Evolutionary conservation across 2,329 filamentous ascomycete species (phyloP).

Genomic region (Alternaria dauci): DNA sequence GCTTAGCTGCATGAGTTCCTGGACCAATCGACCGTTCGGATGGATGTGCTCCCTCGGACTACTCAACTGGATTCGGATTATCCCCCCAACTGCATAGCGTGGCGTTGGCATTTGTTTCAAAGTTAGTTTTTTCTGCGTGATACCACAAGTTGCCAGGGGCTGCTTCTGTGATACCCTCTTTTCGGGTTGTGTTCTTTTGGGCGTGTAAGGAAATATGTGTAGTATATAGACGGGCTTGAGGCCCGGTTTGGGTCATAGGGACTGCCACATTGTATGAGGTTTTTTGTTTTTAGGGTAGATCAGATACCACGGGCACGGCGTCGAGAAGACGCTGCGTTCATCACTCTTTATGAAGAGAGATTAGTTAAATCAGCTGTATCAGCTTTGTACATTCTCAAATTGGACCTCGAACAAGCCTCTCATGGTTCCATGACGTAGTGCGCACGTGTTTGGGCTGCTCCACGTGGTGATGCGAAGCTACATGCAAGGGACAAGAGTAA

Average conservation of each 20-base stretch:
- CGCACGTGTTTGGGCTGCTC: not conserved
- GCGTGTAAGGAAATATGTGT: constrained; percentile 10
- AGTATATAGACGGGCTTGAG: constrained; percentile 12
- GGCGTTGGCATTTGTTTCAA: constrained; percentile 35
- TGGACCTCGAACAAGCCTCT: not conserved
- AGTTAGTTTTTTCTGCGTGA: constrained; percentile 29
- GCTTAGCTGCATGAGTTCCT: constrained; percentile 33
- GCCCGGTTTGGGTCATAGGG: constrained; percentile 4
- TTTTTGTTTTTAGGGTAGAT: not conserved
- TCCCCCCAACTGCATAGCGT: constrained; percentile 30
- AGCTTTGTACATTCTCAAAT: constrained; percentile 11
- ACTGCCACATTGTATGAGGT: constrained; percentile 10
- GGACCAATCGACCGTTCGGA: constrained; percentile 7
- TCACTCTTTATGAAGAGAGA: constrained; percentile 20
- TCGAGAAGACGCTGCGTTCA: constrained; percentile 1
- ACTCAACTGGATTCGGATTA: constrained; percentile 7
- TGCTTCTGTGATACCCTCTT: constrained; percentile 31
- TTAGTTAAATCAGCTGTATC: constrained; percentile 33
- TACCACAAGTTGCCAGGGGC: constrained; percentile 33
- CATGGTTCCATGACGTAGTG: not conserved
- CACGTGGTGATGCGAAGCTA: not conserved
- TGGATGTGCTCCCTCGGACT: constrained; percentile 4
- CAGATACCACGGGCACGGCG: constrained; percentile 16
- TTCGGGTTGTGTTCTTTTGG: constrained; percentile 15
- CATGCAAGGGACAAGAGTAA: not conserved